Conservation (phyloP, 768 basidiomycete species). For the Tylopilus intermedius region DNA sequence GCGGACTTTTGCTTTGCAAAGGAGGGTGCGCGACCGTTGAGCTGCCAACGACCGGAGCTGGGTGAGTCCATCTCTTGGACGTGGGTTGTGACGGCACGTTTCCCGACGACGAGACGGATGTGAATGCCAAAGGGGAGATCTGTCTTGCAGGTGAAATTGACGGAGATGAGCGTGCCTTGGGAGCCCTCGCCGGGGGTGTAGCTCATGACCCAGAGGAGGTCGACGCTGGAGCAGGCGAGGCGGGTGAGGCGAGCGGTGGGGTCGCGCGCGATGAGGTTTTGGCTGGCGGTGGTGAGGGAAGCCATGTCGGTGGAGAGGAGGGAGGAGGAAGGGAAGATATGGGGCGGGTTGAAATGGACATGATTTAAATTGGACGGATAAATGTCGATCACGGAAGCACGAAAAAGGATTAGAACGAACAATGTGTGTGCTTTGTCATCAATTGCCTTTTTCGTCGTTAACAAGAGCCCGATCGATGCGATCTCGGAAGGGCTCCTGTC, state of each 20-base stretch:
- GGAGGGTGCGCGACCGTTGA: slow-evolving; percentile 57
- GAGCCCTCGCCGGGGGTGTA: slow-evolving; percentile 64
- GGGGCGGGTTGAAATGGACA: neutral
- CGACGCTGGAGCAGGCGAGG: slow-evolving; percentile 43
- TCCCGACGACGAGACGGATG: slow-evolving; percentile 71
- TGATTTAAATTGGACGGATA: slow-evolving; percentile 23
- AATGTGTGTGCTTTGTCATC: slow-evolving; percentile 10
- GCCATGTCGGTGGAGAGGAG: too few relatives aligned
- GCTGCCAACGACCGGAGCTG: slow-evolving; percentile 55
- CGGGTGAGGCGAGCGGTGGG: slow-evolving; percentile 12
- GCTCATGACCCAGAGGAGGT: slow-evolving; percentile 59
- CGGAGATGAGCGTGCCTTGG: slow-evolving; percentile 57
- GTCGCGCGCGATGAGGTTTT: slow-evolving; percentile 12
- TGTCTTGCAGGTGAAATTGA: slow-evolving; percentile 40
- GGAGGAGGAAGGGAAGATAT: neutral
- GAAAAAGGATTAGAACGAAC: slow-evolving; percentile 13
- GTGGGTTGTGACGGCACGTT: slow-evolving; percentile 61
- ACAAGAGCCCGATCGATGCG: slow-evolving; percentile 27
- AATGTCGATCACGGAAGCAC: slow-evolving; percentile 19
- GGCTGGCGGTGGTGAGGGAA: slow-evolving; percentile 5
- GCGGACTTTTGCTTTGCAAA: slow-evolving; percentile 38
- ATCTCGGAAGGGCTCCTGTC: slow-evolving; percentile 12
- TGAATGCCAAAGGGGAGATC: slow-evolving; percentile 36
- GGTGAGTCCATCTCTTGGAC: slow-evolving; percentile 50
- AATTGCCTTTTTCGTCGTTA: slow-evolving; percentile 13